Percentiles rank a stretch among this genome's conserved stretches.
These are phyloP conservation scores for Talaromyces ruber DNA, from an alignment of 495 filamentous ascomycete genomes.

Conservation along the genomic window DNA sequence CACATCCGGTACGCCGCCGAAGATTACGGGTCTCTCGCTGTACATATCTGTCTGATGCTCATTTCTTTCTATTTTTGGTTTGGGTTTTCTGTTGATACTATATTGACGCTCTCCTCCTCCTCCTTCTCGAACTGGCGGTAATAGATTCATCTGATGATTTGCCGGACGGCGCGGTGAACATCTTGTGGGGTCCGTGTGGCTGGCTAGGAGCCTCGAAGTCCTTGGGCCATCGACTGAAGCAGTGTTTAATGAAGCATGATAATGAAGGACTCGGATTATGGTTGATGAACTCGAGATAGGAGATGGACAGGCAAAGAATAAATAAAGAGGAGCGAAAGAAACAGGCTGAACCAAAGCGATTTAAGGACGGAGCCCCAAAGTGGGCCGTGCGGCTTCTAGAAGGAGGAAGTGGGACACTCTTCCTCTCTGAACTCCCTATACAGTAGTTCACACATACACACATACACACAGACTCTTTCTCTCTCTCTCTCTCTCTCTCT, in stretches of 20 bases:
- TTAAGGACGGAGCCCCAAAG: background rate
- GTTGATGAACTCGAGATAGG: no score
- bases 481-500: no score
- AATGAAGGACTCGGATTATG: background rate
- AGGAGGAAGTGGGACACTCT: background rate
- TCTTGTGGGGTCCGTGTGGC: background rate
- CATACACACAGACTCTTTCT: no score
- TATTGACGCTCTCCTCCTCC: background rate
- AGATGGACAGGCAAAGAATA: background rate
- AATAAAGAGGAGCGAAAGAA: background rate
- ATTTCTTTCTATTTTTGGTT: background rate
- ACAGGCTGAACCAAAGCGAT: background rate
- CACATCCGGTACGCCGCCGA: conserved; percentile 20
- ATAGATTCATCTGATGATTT: background rate
- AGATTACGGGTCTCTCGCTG: conserved; percentile 8
- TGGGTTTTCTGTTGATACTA: background rate
- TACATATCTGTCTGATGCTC: background rate
- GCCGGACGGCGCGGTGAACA: background rate
- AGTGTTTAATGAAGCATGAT: background rate
- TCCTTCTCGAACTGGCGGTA: background rate
- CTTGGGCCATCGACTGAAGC: background rate
- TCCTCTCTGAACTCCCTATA: no score
- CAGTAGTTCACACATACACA: no score
- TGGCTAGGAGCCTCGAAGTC: background rate
- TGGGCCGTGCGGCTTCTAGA: conserved; percentile 1